phyloP scores from a whole-genome alignment of 1,284 basidiomycete genomes.

The Takashimella koratensis region DNA sequence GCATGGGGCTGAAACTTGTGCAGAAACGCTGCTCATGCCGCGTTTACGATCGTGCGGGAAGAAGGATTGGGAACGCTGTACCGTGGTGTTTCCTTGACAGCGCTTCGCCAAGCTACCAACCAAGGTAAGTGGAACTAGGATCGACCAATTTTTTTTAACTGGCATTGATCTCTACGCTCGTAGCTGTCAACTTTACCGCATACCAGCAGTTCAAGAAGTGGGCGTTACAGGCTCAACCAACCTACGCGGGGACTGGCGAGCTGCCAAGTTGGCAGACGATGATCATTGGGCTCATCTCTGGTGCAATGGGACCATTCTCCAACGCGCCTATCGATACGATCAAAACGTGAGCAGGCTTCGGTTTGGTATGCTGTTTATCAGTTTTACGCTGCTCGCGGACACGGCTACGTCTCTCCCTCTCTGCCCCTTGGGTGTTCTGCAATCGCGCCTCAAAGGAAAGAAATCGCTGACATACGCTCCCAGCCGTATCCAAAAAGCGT shows the following conservation, averaged over 20 bases:
- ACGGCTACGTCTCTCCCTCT: too few relatives aligned
- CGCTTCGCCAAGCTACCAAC: conserved; percentile 94
- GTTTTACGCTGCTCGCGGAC: too few relatives aligned
- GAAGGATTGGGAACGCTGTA: conserved; percentile 86
- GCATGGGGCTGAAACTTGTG: too few relatives aligned
- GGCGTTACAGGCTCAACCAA: conserved; percentile 72
- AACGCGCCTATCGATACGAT: conserved; percentile 98
- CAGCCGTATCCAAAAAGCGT: conserved; percentile 68
- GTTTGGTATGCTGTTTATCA: too few relatives aligned
- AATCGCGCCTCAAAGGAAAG: too few relatives aligned
- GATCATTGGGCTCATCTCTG: conserved; percentile 88
- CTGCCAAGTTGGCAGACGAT: conserved; percentile 95
- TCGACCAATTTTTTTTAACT: too few relatives aligned
- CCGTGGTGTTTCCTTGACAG: conserved; percentile 88
- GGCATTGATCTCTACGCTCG: background rate
- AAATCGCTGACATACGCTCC: too few relatives aligned
- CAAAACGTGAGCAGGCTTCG: conserved; percentile 61
- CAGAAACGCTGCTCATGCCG: conserved; percentile 87
- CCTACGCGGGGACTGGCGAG: conserved; percentile 53
- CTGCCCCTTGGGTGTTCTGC: too few relatives aligned
- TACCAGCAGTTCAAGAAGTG: conserved; percentile 94
- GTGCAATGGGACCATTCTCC: conserved; percentile 95
- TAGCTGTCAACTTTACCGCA: conserved; percentile 93
- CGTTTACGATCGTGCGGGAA: conserved; percentile 91
- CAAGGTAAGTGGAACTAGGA: too few relatives aligned